Evolutionary conservation across 768 basidiomycete species (phyloP).

Genomic region (Candolleomyces aberdarensis): DNA sequence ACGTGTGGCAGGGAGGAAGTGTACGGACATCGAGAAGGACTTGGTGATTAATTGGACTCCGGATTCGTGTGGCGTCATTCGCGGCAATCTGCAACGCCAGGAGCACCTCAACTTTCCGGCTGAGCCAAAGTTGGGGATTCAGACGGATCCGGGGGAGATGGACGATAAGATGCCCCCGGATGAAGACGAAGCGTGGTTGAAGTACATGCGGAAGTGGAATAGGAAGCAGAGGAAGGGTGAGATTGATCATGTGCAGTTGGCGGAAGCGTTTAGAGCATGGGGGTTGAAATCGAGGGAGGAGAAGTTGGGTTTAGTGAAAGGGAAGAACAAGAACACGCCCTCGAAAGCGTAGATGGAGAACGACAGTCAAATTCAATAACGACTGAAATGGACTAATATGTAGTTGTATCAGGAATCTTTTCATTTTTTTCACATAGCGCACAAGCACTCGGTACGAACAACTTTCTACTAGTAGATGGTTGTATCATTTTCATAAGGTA

Average conservation of each 20-base stretch:
- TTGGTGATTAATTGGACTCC: constrained; percentile 14
- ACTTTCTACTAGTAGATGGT: too few species aligned
- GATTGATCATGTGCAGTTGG: constrained; percentile 19
- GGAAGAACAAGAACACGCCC: too few species aligned
- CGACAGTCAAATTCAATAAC: too few species aligned
- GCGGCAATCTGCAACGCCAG: constrained; percentile 1
- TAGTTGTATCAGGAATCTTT: too few species aligned
- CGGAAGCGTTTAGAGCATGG: constrained; percentile 15
- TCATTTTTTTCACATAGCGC: too few species aligned
- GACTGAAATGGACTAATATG: too few species aligned
- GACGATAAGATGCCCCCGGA: constrained; percentile 3
- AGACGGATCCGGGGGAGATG: constrained; percentile 24
- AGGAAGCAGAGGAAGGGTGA: constrained; percentile 21
- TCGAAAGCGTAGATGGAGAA: too few species aligned
- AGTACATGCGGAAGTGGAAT: constrained; percentile 27
- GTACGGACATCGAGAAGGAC: constrained; percentile 17
- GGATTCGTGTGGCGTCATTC: constrained; percentile 9
- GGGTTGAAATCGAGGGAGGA: neutral
- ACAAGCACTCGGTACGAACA: too few species aligned
- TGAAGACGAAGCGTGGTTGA: constrained; percentile 18
- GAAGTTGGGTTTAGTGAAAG: too few species aligned
- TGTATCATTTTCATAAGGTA: too few species aligned
- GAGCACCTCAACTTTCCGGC: constrained; percentile 21
- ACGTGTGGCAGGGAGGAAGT: constrained; percentile 21
- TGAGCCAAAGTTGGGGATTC: constrained; percentile 17